Evolutionary conservation across 208 protist genomes (phyloP).

Genomic region (Strigomonas culicis): DNA sequence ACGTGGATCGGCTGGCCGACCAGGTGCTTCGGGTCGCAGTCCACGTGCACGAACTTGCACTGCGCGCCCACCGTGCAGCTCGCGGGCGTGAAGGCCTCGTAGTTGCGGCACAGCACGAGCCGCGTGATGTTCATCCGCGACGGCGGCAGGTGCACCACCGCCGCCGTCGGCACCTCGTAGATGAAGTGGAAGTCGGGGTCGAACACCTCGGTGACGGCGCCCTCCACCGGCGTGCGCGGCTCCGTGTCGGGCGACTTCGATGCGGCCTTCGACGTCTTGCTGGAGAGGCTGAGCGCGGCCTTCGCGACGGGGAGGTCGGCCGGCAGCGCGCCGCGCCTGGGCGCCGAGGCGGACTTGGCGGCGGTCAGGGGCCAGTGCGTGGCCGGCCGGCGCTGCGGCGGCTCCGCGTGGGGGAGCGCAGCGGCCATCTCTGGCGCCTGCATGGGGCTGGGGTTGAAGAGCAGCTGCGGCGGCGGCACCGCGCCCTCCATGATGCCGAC

Average conservation of each 20-base stretch:
- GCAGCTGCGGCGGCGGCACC: no score
- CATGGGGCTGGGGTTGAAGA: no score
- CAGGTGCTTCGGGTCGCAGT: slow-evolving; percentile 46
- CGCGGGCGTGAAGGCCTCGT: slow-evolving; percentile 31
- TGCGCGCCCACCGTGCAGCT: slow-evolving; percentile 56
- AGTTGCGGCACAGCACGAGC: slow-evolving; percentile 79
- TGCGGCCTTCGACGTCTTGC: no score
- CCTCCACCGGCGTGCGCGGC: not conserved
- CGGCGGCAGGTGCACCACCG: slow-evolving; percentile 59
- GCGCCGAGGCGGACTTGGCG: no score
- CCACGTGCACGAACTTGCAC: slow-evolving; percentile 82
- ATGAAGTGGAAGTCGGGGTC: slow-evolving; percentile 62
- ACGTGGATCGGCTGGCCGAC: slow-evolving; percentile 69
- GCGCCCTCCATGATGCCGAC: no score
- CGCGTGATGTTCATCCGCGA: slow-evolving; percentile 78
- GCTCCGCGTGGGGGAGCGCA: no score
- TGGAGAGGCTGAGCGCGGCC: no score
- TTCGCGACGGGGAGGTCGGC: no score
- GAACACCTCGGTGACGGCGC: slow-evolving; percentile 39
- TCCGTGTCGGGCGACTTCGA: not conserved
- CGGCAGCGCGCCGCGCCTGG: no score
- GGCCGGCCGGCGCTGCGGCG: no score
- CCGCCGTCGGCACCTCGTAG: slow-evolving; percentile 47
- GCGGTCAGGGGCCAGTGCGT: no score
- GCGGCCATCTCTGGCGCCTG: no score